Base-by-base conservation (phyloP, 208 protist genomes). In the Leishmania arabica region DNA sequence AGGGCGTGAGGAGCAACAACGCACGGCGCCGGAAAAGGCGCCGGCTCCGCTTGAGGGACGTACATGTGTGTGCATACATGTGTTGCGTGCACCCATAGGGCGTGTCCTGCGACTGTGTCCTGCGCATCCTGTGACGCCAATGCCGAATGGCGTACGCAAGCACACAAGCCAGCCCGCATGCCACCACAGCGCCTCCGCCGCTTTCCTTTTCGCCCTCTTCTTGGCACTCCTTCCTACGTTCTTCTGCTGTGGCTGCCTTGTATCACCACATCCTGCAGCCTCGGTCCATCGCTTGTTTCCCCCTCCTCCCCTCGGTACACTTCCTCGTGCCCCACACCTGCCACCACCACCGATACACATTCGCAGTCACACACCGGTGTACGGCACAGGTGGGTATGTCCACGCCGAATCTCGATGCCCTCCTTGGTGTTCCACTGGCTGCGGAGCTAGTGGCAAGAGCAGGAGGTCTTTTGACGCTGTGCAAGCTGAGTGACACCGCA, bases 401-500 rank as follows among this genome's bases (percentile, higher is more conserved):
- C 24, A 80, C 89, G 1, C 87, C 92, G 2, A 97, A 97, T 70
- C 85, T 95, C 6, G 84, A 82, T 31, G 88, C 75, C 3, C 86
- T 97, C 56, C 73, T 97, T 11, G 92, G 94, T 27, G 13, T 75
- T 31, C 58, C 72, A 37, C 78, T 97, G 37, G 83, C 86, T 19
- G 72, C 77, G 13, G 84, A 93, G 81, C 83, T 97, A 9, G 54
- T 92, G 47, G 37, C 66, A 21, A 86, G 83, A 37, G 88, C 90
- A 24, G 92, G 94, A 45, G 90, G 94, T 13, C 81, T 96, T 64
- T 77, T 86, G 27, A 72, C 49, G 66, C 77, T 97, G 27, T 79
- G 87, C n/a, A 84, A 85, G 27, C 80, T 96, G n/a, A 93, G 83
- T 42, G 91, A 95, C 77, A 78, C 86, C 7, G 89, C 89, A 42